Conservation (phyloP, 495 filamentous ascomycete species). For the Trichocladium uniseriatum region DNA sequence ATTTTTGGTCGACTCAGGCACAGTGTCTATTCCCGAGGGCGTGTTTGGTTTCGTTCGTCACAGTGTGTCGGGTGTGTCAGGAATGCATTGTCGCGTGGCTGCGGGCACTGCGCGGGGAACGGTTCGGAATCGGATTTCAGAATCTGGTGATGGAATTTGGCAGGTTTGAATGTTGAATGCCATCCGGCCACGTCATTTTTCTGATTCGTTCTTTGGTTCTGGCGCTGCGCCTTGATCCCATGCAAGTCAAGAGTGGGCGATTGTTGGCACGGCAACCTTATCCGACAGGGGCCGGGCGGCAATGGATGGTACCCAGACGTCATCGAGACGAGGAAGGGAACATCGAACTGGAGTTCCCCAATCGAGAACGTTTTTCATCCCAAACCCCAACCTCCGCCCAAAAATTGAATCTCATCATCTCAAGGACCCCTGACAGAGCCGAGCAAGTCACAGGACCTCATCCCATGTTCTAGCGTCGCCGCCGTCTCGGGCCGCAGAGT, state of each 20-base stretch:
- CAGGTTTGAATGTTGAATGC: neutral
- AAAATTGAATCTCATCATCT: too few species aligned
- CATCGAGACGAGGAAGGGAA: neutral
- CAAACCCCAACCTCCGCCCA: too few species aligned
- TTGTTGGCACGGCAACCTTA: constrained; percentile 36
- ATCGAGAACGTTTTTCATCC: too few species aligned
- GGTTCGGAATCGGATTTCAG: neutral
- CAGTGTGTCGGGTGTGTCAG: constrained; percentile 1
- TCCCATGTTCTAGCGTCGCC: neutral
- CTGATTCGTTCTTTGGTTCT: constrained; percentile 3
- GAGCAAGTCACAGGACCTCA: neutral
- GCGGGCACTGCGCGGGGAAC: neutral
- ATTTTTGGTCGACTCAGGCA: neutral
- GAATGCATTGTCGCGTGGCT: neutral
- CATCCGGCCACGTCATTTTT: constrained; percentile 12
- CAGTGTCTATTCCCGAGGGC: too few species aligned
- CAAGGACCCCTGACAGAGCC: too few species aligned
- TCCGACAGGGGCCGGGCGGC: neutral
- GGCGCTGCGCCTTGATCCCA: neutral
- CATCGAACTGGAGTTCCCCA: too few species aligned
- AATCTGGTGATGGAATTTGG: neutral
- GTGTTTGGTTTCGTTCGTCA: neutral
- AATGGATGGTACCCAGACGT: neutral
- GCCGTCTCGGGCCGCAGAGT: neutral
- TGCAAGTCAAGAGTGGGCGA: constrained; percentile 16